These are phyloP conservation scores for Talaromyces sp. DNA, from an alignment of 2,329 filamentous ascomycete species.

Conservation along the genomic window DNA sequence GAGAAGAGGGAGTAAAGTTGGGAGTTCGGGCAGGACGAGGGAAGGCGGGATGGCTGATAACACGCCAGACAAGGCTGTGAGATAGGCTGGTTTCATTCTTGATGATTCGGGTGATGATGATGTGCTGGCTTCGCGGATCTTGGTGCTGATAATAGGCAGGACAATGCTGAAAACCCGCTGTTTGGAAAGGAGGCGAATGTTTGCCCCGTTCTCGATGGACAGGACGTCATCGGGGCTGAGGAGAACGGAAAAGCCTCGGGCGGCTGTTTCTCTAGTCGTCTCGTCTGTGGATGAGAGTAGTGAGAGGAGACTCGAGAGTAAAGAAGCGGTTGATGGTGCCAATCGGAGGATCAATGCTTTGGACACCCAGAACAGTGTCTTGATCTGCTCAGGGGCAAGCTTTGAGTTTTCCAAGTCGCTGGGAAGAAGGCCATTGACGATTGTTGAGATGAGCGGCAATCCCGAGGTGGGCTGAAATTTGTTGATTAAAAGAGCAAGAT, in stretches of 20 bases:
- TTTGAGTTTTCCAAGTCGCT: conserved; percentile 14
- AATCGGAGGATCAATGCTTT: conserved; percentile 57
- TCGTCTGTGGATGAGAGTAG: conserved; percentile 40
- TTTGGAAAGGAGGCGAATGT: conserved; percentile 57
- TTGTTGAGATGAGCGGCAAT: conserved; percentile 23
- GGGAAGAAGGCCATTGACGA: conserved; percentile 28
- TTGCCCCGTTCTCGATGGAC: conserved; percentile 55
- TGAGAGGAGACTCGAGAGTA: conserved; percentile 47
- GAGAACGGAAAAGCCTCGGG: conserved; percentile 55
- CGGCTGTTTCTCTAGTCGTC: conserved; percentile 46
- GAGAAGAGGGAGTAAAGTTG: conserved; percentile 54
- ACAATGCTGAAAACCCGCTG: conserved; percentile 59
- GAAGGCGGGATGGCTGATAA: conserved; percentile 55
- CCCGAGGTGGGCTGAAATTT: conserved; percentile 35
- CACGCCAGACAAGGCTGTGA: conserved; percentile 59
- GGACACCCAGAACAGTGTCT: conserved; percentile 55
- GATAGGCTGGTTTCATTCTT: conserved; percentile 53
- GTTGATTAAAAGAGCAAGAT: conserved; percentile 36
- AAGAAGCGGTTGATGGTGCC: conserved; percentile 42
- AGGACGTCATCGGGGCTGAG: conserved; percentile 58
- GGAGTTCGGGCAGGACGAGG: conserved; percentile 55
- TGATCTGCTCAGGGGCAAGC: conserved; percentile 39
- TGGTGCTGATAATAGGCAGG: conserved; percentile 50
- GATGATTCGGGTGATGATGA: conserved; percentile 22
- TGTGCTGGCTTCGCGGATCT: conserved; percentile 42